Evolutionary conservation across 768 basidiomycete species (phyloP), one percentile per base, ranked within the genome.

Genomic region (Tulasnella sp.): DNA sequence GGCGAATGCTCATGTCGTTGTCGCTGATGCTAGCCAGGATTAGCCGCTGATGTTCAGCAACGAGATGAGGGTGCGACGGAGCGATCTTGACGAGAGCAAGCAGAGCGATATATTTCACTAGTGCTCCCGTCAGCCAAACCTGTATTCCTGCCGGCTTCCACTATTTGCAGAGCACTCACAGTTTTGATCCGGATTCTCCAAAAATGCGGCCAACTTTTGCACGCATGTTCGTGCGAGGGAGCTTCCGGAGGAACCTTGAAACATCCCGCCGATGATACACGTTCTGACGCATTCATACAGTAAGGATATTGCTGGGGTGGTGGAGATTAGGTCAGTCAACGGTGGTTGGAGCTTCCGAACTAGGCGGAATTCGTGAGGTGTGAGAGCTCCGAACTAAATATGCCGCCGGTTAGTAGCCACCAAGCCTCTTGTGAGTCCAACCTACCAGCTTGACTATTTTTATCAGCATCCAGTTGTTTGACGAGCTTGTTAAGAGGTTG

Each of bases 391-490:
- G 81, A 99, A 98, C 96, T 98, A 77, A 19, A 35, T 22, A 19
- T 7, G 3, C 17, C n/a, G n/a, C n/a, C n/a, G n/a, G 3, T 14
- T 29, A 32, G n/a, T 22, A 68, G 37, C 67, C 26, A 44, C 22
- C 42, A 11, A 73, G 69, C 71, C 62, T 72, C 72, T 26, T 73
- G 74, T 8, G 67, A 37, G 35, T 62, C n/a, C 73, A 72, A 77
- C 85, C 77, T 80, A 95, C 96, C 79, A 98, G 80, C 81, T 99
- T 99, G 79, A 98, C 89, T 69, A 98, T 90, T 81, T 99, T 99
- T 80, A 99, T 99, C 73, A 99, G 85, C 93, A 98, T 96, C 97
- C 97, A 99, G 77, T 99, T 99, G 80, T 99, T 98, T 11, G 92
- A 90, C 12, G 94, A 94, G 1, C 90, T 94, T 0, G 94, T 97